Percentiles rank a stretch among this genome's conserved stretches.
Conservation (phyloP, 352 stramenopile genomes). For the Globisporangium carolinianum region DNA sequence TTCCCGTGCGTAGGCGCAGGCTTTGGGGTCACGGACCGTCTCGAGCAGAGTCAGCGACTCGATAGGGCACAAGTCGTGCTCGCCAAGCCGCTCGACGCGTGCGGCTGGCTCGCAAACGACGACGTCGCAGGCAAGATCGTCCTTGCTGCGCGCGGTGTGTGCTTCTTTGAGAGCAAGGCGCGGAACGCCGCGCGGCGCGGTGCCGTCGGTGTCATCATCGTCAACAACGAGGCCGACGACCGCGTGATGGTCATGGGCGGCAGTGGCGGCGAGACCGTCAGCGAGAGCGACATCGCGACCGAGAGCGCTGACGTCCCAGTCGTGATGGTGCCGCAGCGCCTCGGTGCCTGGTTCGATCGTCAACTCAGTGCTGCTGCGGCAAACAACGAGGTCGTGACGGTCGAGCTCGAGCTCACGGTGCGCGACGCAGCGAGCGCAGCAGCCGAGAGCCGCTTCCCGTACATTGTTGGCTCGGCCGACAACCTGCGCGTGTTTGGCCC, state of each 20-base stretch:
- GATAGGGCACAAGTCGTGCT: slow-evolving; percentile 27
- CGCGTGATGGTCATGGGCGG: slow-evolving; percentile 77
- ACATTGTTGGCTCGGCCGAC: slow-evolving; percentile 31
- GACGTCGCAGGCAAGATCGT: slow-evolving; percentile 41
- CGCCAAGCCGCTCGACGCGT: slow-evolving; percentile 48
- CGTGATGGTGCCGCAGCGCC: slow-evolving; percentile 58
- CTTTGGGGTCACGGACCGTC: slow-evolving; percentile 40
- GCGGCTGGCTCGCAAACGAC: slow-evolving; percentile 29
- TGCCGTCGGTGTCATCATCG: slow-evolving; percentile 47
- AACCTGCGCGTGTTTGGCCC: slow-evolving; percentile 44
- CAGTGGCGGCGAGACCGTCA: slow-evolving; percentile 14
- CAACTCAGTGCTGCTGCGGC: slow-evolving; percentile 4
- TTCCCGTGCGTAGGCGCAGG: slow-evolving; percentile 58
- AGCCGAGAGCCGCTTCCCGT: slow-evolving; percentile 24
- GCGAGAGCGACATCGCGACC: slow-evolving; percentile 7
- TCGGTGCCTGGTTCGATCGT: slow-evolving; percentile 48
- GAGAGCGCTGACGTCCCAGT: slow-evolving; percentile 24
- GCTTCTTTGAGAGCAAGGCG: slow-evolving; percentile 73
- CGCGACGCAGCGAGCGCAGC: slow-evolving; percentile 13
- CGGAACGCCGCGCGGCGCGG: slow-evolving; percentile 38
- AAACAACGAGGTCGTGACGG: slow-evolving; percentile 13
- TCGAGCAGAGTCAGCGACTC: slow-evolving; percentile 21
- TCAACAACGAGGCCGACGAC: slow-evolving; percentile 59
- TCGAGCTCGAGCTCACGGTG: slow-evolving; percentile 34
- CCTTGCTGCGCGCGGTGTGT: slow-evolving; percentile 45